Percentiles rank a stretch among this genome's conserved stretches.
phyloP scores from a whole-genome alignment of 2,329 filamentous ascomycete genomes.

The Botrytis deweyae region DNA sequence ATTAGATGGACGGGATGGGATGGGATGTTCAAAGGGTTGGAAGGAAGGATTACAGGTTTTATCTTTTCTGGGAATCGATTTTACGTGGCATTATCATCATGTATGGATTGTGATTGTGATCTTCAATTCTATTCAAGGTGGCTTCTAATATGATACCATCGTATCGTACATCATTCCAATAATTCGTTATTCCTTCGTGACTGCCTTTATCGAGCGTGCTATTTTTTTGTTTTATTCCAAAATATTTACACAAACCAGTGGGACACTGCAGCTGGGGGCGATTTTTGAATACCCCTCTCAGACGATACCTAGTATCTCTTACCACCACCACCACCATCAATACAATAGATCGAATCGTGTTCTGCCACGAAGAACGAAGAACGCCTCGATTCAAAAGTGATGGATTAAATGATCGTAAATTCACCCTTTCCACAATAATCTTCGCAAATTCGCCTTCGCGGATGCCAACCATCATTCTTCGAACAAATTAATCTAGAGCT shows the following conservation, averaged over 20 bases:
- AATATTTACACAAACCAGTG: background rate
- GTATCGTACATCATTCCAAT: background rate
- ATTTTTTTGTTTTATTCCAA: background rate
- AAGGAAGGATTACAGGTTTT: constrained; percentile 5
- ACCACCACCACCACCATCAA: background rate
- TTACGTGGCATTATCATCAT: constrained; percentile 13
- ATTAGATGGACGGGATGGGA: background rate
- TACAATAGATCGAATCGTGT: constrained; percentile 9
- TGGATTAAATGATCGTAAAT: constrained; percentile 26
- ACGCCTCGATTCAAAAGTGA: constrained; percentile 15
- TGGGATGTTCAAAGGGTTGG: background rate
- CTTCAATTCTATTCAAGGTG: background rate
- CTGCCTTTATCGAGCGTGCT: background rate
- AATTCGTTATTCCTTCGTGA: background rate
- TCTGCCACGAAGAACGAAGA: constrained; percentile 19
- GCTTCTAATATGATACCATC: background rate
- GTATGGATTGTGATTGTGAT: constrained; percentile 1
- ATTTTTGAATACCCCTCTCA: constrained; percentile 10
- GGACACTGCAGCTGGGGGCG: background rate
- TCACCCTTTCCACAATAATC: background rate
- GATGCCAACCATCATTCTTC: constrained; percentile 27
- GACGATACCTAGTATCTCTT: background rate
- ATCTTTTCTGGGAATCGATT: background rate
- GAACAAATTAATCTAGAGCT: constrained; percentile 24
- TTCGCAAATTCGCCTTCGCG: constrained; percentile 24